Conservation (phyloP, 768 basidiomycete species). For the Tylopilus intermedius region DNA sequence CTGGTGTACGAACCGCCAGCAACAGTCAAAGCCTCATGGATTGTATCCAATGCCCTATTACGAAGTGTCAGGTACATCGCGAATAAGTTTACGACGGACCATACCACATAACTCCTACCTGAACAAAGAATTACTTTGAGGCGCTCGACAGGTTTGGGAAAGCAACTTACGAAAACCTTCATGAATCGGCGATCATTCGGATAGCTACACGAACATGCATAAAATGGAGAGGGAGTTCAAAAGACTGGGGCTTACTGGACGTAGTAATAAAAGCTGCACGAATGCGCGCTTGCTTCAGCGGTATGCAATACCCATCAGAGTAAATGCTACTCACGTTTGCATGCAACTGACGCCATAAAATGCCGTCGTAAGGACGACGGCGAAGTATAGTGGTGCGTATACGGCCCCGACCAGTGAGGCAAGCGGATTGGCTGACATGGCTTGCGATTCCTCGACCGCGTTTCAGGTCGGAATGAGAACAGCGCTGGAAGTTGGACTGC, state of each 20-base stretch:
- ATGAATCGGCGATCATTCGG: neutral
- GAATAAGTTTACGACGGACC: no score
- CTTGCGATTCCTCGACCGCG: neutral
- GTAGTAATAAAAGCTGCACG: conserved; percentile 9
- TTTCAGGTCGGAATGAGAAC: neutral
- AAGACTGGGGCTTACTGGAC: neutral
- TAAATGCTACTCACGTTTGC: conserved; percentile 7
- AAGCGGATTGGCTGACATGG: neutral
- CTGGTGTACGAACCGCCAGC: conserved; percentile 4
- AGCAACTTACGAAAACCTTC: conserved; percentile 5
- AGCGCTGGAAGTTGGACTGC: no score
- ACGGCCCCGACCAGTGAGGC: neutral
- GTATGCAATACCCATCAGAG: neutral
- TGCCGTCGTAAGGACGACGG: neutral
- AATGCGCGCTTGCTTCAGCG: no score
- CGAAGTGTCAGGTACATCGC: neutral
- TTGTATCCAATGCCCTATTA: conserved; percentile 7
- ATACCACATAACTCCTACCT: conserved; percentile 14
- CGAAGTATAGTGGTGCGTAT: neutral
- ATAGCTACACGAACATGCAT: neutral
- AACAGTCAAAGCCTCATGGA: conserved; percentile 6
- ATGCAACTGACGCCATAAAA: conserved; percentile 7
- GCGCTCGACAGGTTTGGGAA: neutral
- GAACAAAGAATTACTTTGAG: neutral
- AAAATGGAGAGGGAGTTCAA: neutral